These are phyloP conservation scores for Talaromyces stipitatus DNA, from an alignment of 495 filamentous ascomycete species.

Conservation along the genomic window DNA sequence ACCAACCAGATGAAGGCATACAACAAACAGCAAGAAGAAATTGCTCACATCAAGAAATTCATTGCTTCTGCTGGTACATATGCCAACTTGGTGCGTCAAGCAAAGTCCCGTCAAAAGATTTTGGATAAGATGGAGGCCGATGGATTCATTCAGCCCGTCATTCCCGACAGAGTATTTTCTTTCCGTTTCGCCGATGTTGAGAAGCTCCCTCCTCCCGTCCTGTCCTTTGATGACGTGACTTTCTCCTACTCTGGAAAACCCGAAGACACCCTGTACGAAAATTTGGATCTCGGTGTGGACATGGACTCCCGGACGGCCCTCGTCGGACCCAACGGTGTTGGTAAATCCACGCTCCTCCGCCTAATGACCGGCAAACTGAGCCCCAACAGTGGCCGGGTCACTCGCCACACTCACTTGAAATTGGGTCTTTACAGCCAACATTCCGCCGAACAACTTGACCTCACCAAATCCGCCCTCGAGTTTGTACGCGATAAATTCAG, in stretches of 20 bases:
- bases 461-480: slow-evolving; percentile 95
- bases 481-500: slow-evolving; percentile 95
- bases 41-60: slow-evolving; percentile 99
- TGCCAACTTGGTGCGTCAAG: slow-evolving; percentile 96
- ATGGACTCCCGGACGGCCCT: slow-evolving; percentile 98
- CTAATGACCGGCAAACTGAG: slow-evolving; percentile 96
- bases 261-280: slow-evolving; percentile 88
- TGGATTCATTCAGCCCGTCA: slow-evolving; percentile 89
- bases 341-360: slow-evolving; percentile 96
- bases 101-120: slow-evolving; percentile 99
- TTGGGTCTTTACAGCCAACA: slow-evolving; percentile 96
- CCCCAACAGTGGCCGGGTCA: slow-evolving; percentile 72
- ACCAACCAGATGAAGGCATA: slow-evolving; percentile 98
- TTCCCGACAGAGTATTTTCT: slow-evolving; percentile 82
- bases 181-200: slow-evolving; percentile 99
- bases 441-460: slow-evolving; percentile 94
- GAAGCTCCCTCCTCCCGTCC: slow-evolving; percentile 91
- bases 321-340: slow-evolving; percentile 98
- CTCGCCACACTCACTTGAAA: slow-evolving; percentile 95
- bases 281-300: slow-evolving; percentile 96
- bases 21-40: slow-evolving; percentile 98
- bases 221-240: slow-evolving; percentile 93
- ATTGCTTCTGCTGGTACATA: slow-evolving; percentile 99
- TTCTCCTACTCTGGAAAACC: slow-evolving; percentile 93
- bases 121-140: slow-evolving; percentile 99